Percentiles rank a stretch among this genome's conserved stretches.
These are phyloP conservation scores for Solanum virginianum DNA, from an alignment of 257 asterid genomes.

Conservation along the genomic window DNA sequence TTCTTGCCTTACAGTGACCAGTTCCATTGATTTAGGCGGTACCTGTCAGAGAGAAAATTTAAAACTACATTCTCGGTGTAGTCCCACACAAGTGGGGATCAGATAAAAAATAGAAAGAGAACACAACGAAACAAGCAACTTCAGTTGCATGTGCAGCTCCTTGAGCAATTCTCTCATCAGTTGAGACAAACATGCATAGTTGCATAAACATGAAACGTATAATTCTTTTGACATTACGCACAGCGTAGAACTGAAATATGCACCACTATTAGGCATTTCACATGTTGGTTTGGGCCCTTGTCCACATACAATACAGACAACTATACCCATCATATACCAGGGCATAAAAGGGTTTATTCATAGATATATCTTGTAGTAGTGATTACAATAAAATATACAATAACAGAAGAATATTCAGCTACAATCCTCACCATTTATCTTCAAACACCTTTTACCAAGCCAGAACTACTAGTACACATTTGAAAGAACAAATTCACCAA, in stretches of 20 bases:
- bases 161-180: neutral
- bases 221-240: neutral
- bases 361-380: neutral
- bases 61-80: neutral
- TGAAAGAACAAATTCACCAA: neutral
- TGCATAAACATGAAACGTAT: neutral
- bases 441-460: neutral
- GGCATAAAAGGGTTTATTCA: neutral
- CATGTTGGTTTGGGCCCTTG: neutral
- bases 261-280: neutral
- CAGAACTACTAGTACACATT: neutral
- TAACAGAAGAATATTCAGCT: neutral
- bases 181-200: neutral
- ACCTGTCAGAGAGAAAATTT: neutral
- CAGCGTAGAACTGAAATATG: neutral
- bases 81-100: neutral
- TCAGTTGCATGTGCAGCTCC: neutral
- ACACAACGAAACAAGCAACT: neutral
- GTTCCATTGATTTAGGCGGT: neutral
- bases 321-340: neutral
- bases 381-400: neutral
- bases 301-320: neutral
- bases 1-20: neutral
- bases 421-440: neutral
- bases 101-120: neutral